phyloP scores from a whole-genome alignment of 2,329 filamentous ascomycete genomes.

The Neonectria neomacrospora region DNA sequence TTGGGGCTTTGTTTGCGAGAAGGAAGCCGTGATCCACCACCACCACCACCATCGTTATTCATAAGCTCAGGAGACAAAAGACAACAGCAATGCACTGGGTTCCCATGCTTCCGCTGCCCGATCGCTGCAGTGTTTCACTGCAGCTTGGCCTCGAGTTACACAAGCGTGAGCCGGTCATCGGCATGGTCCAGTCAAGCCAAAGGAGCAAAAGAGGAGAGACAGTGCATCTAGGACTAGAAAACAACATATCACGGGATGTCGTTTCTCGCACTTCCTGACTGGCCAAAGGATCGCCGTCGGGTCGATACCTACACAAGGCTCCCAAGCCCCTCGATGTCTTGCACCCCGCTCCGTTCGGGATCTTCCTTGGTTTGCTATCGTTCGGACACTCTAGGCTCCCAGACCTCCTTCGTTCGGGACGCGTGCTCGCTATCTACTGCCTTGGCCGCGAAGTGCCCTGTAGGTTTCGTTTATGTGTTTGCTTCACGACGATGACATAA shows the following conservation, averaged over 20 bases:
- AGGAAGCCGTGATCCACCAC: background rate
- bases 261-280: background rate
- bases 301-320: constrained; percentile 21
- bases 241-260: background rate
- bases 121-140: constrained; percentile 21
- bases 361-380: background rate
- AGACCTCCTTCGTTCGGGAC: background rate
- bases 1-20: background rate
- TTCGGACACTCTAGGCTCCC: background rate
- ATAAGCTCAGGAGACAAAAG: background rate
- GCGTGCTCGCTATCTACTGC: background rate
- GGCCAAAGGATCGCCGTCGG: constrained; percentile 2
- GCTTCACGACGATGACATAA: background rate
- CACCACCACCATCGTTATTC: background rate
- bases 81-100: background rate
- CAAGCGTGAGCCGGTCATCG: constrained; percentile 16
- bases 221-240: background rate
- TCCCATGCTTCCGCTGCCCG: constrained; percentile 17
- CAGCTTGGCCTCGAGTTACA: constrained; percentile 19
- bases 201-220: background rate
- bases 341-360: background rate
- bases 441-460: background rate
- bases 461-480: background rate
- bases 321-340: background rate
- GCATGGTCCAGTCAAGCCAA: constrained; percentile 6